These are phyloP conservation scores for Penicillium crystallinum DNA, from an alignment of 495 filamentous ascomycete species.

Conservation along the genomic window DNA sequence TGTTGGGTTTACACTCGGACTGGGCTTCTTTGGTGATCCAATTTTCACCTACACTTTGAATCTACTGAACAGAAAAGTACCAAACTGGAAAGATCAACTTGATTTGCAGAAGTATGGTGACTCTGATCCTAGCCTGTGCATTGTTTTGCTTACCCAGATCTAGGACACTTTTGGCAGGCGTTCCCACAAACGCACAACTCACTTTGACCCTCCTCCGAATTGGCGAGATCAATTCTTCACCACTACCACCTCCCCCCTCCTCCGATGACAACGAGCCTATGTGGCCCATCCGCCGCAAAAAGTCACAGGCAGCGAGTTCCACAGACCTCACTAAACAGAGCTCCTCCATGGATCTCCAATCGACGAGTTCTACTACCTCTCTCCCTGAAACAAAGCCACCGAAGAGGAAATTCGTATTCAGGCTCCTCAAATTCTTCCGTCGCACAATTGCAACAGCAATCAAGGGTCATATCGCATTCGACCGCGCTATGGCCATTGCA, in stretches of 20 bases:
- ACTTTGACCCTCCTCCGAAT: constrained; percentile 80
- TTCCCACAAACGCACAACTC: constrained; percentile 84
- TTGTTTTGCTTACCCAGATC: neutral
- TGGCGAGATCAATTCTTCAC: constrained; percentile 77
- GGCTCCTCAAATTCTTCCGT: constrained; percentile 63
- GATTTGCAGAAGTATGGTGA: constrained; percentile 58
- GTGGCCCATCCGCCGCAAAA: constrained; percentile 29
- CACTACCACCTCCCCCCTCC: constrained; percentile 71
- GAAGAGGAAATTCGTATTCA: constrained; percentile 45
- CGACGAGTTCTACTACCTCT: neutral
- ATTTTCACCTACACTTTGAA: constrained; percentile 53
- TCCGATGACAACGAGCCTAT: constrained; percentile 23
- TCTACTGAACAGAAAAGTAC: constrained; percentile 61
- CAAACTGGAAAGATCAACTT: constrained; percentile 70
- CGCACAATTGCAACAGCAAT: constrained; percentile 62
- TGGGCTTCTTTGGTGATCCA: constrained; percentile 79
- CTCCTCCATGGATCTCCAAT: neutral
- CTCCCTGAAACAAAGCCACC: constrained; percentile 17
- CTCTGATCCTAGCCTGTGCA: neutral
- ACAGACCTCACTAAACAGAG: constrained; percentile 19
- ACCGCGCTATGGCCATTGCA: constrained; percentile 59
- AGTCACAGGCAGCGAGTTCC: constrained; percentile 25
- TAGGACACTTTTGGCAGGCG: constrained; percentile 73
- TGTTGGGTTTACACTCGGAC: constrained; percentile 58
- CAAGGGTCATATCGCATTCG: constrained; percentile 62